phyloP scores from a whole-genome alignment of 2,329 filamentous ascomycete species.

The Cadophora sp. region DNA sequence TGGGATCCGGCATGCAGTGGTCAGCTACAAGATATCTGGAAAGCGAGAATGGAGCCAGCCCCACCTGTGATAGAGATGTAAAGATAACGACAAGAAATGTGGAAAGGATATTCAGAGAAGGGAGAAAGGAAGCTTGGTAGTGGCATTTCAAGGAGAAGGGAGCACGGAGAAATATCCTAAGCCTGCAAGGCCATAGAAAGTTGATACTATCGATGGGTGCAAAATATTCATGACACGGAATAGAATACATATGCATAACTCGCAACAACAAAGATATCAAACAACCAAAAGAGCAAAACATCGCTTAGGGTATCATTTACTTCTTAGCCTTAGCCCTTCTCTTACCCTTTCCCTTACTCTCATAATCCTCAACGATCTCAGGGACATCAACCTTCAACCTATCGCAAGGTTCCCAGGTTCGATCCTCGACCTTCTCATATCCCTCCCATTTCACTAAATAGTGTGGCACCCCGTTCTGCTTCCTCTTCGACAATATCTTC shows the following conservation, averaged over 20 bases:
- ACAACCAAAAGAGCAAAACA: neutral
- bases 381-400: conserved; percentile 25
- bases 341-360: conserved; percentile 11
- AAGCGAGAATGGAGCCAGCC: conserved; percentile 12
- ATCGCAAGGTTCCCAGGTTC: conserved; percentile 36
- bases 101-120: neutral
- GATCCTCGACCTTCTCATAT: conserved; percentile 29
- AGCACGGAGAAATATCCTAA: neutral
- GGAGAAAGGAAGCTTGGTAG: neutral
- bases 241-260: neutral
- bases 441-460: conserved; percentile 36
- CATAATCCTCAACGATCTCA: conserved; percentile 14
- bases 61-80: neutral
- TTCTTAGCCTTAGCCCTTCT: conserved; percentile 16
- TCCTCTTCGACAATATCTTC: conserved; percentile 30
- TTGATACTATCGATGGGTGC: neutral
- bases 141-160: neutral
- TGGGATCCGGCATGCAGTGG: conserved; percentile 21
- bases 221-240: neutral
- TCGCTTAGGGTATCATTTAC: conserved; percentile 13
- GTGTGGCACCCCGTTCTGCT: conserved; percentile 24
- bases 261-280: neutral
- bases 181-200: neutral
- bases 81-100: neutral
- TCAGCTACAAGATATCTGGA: conserved; percentile 20